Conservation (phyloP, 345 rosid species). For the Erucastrum elatum region DNA sequence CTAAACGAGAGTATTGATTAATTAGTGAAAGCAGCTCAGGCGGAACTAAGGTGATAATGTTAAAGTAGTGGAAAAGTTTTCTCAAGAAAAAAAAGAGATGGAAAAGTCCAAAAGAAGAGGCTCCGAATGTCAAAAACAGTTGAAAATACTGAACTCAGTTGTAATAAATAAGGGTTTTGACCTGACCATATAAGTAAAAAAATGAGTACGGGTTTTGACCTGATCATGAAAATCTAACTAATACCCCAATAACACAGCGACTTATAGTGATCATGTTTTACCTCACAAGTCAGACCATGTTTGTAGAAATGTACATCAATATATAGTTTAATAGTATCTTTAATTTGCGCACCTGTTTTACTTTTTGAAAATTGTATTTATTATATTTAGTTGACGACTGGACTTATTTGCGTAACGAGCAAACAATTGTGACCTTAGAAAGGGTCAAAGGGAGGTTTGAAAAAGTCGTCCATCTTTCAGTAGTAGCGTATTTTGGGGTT, state of each 20-base stretch:
- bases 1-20: not conserved
- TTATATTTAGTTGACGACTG: slow-evolving; percentile 9
- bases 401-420: slow-evolving; percentile 23
- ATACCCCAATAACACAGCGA: not conserved
- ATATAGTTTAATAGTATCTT: too few relatives aligned
- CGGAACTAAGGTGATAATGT: slow-evolving; percentile 1
- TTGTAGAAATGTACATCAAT: too few relatives aligned
- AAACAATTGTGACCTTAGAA: slow-evolving; percentile 18
- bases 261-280: slow-evolving; percentile 4
- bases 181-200: not conserved
- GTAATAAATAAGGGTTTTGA: not conserved
- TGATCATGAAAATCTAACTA: not conserved
- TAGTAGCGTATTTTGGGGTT: slow-evolving; percentile 8
- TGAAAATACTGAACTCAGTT: not conserved
- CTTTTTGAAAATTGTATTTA: not conserved
- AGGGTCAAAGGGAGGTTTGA: slow-evolving; percentile 12
- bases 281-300: slow-evolving; percentile 12
- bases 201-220: slow-evolving; percentile 4
- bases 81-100: not conserved
- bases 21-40: not conserved
- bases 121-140: not conserved
- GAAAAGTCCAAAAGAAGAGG: slow-evolving; percentile 1
- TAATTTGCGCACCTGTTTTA: not conserved
- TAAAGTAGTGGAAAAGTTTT: not conserved
- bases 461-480: slow-evolving; percentile 15